Evolutionary conservation across 345 rosid species (phyloP), one percentile per base, ranked within the genome.

Genomic region (Lepidium didymum): DNA sequence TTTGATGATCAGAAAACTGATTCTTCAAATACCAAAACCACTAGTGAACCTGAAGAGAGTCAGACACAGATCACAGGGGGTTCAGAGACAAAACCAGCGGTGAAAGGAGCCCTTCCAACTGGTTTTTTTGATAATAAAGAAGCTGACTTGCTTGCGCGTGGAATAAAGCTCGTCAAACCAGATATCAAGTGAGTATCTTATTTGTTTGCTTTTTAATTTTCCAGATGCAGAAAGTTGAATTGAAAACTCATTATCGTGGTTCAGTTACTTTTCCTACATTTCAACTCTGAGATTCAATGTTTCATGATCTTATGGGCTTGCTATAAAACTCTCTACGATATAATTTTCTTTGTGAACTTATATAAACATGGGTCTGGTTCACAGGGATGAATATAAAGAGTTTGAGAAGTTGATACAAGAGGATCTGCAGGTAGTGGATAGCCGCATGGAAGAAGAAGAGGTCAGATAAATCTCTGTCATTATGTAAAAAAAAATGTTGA

Each of bases 371-470:
- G 27, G 65, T 51, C 10, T 62, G 0, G 0, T 19, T 10, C 11
- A 37, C 71, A 93, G 99, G 65, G 97, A 91, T 34, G 96, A 91
- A 79, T 91, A 91, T 86, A 94, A 86, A 77, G 97, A 89, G 72
- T 91, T 91, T 36, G 96, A 94, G 77, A 94, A 87, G 83, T 69
- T 84, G 81, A 94, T 94, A 59, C 90, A 91, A 77, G 99, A 87
- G 38, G 96, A 94, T 74, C 71, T 94, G 81, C 81, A 69, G 67
- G 93, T 81, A 76, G 99, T 94, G 38, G 99, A 94, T 78, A 74
- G 82, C 58, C 92, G 97, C 15, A 62, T 94, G 81, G 99, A 89
- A 82, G 99, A 94, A 81, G 99, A 91, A 62, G 97, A 94, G 96
- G 98, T 90, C 34, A 44, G 75, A 8, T 31, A 23, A 55, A 47